Evolutionary conservation across 106 monocot genomes (phyloP).

Genomic region (Allium cepa): DNA sequence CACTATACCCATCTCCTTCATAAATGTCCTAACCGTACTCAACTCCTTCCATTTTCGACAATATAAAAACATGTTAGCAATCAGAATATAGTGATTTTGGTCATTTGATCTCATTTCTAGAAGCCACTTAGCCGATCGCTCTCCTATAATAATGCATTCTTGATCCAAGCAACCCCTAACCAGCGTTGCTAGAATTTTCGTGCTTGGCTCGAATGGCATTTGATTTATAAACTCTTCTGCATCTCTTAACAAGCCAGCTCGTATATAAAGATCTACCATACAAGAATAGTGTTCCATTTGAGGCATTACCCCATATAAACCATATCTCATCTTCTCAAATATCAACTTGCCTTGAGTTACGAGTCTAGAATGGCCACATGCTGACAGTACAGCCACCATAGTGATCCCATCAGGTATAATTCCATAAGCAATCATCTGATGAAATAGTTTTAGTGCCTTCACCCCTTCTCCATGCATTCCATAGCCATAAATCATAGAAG

Average conservation of each 20-base stretch:
- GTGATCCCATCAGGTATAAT: conserved; percentile 56
- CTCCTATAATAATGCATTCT: conserved; percentile 41
- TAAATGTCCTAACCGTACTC: neutral
- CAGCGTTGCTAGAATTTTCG: conserved; percentile 51
- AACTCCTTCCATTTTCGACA: conserved; percentile 4
- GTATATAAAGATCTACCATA: conserved; percentile 66
- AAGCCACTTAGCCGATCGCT: conserved; percentile 38
- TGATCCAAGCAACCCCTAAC: conserved; percentile 40
- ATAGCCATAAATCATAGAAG: conserved; percentile 71
- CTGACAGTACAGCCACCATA: conserved; percentile 64
- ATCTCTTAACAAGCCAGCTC: conserved; percentile 49
- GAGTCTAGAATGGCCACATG: conserved; percentile 67
- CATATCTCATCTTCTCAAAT: conserved; percentile 32
- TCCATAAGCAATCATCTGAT: conserved; percentile 43
- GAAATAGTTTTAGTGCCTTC: conserved; percentile 41
- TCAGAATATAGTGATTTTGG: conserved; percentile 54
- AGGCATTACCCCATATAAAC: conserved; percentile 31
- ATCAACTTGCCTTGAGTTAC: conserved; percentile 38
- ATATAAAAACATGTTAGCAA: conserved; percentile 40
- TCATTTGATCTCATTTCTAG: conserved; percentile 44
- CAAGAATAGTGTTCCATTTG: conserved; percentile 72
- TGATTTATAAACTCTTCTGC: conserved; percentile 47
- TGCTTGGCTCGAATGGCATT: conserved; percentile 31
- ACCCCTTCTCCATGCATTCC: conserved; percentile 67
- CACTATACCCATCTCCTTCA: conserved; percentile 7